Evolutionary conservation across 495 filamentous ascomycete species (phyloP), one percentile per base, ranked within the genome.

Genomic region (Neurospora discreta): DNA sequence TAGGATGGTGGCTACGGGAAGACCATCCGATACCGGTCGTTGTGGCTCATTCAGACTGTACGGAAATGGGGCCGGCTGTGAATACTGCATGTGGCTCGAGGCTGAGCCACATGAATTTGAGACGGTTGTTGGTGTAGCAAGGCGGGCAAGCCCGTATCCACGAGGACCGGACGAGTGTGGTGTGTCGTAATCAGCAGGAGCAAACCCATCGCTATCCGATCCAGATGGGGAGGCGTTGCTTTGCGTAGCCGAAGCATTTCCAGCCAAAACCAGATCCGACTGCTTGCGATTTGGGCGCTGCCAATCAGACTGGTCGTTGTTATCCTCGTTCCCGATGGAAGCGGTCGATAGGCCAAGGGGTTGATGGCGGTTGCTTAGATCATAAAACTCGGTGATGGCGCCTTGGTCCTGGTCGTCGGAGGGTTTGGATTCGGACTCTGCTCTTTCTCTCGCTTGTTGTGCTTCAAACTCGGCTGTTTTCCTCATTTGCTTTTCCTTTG

Each of bases 401-500:
- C 52, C 71, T 13, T 77, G 73, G 10, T 77, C 77, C 70, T 80
- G 76, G 23, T 78, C 81, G 23, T 80, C 78, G 3, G 79, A 73
- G 20, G 80, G 79, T 36, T 78, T 77, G 43, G 82, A 73, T 68
- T 82, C 81, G 5, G 82, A 80, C 33, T 74, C 71, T 30, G 75
- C 80, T 76, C 88, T 86, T 71, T 86, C 86, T 71, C 85, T 84
- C 58, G 80, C 80, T 75, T 88, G 87, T 78, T 87, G 80, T 78
- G 81, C 83, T 73, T 85, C 83, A 68, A 85, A 89, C 76, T 93
- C 90, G 77, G 90, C 87, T 77, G 91, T 89, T 78, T 89, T 87
- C 77, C 84, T 89, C 77, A 93, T 88, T 74, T 92, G 89, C 83
- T 93, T 94, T 39, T 91, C 91, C 78, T 94, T 93, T 70, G 91